phyloP scores from a whole-genome alignment of 176 grass and related monocot genomes.

The Triticum urartu region DNA sequence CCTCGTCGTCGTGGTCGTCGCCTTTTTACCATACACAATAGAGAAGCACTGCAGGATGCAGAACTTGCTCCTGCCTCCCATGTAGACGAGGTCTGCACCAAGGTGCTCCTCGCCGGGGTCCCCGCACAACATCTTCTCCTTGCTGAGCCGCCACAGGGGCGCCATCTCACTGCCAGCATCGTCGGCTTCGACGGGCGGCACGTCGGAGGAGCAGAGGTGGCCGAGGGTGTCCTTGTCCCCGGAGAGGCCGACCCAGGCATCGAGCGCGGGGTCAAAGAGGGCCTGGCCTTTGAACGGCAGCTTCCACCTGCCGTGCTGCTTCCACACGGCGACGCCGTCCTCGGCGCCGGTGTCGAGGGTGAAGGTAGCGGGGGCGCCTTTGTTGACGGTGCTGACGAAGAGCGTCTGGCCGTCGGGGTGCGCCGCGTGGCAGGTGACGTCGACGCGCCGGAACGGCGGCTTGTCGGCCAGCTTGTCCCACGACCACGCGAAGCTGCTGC shows the following conservation, averaged over 20 bases:
- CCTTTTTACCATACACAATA: background rate
- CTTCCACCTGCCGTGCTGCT: background rate
- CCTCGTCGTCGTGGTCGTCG: no score
- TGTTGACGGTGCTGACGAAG: background rate
- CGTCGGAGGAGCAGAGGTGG: background rate
- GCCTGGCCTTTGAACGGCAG: background rate
- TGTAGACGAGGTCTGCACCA: background rate
- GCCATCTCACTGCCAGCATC: background rate
- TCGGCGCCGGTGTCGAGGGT: background rate
- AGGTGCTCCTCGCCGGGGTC: background rate
- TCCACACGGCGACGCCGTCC: background rate
- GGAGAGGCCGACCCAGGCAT: background rate
- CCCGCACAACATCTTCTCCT: background rate
- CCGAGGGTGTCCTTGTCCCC: background rate
- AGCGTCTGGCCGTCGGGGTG: background rate
- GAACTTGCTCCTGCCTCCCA: background rate
- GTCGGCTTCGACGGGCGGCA: background rate
- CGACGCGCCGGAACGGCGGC: background rate
- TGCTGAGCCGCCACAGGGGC: background rate
- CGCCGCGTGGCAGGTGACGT: background rate
- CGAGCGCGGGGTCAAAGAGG: background rate
- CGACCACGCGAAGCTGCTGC: background rate
- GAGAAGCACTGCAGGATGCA: constrained; percentile 22
- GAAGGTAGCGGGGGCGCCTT: background rate
- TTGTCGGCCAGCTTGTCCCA: background rate